Base-by-base conservation (phyloP, 2,329 filamentous ascomycete genomes). In the Penicillium olsonii region DNA sequence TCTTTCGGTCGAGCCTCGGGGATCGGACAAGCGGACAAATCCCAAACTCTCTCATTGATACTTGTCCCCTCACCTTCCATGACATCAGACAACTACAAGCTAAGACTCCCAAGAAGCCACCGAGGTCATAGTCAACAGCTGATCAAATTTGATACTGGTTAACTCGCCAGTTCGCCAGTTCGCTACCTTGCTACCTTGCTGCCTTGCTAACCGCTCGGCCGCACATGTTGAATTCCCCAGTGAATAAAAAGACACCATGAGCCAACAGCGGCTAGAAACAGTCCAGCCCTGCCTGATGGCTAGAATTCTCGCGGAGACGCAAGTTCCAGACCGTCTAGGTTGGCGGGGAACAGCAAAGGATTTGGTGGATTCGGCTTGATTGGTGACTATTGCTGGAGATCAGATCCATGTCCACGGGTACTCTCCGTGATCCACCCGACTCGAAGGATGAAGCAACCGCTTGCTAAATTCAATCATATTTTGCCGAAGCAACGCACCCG, bases 241-340 rank as follows among this genome's bases (percentile, higher is more conserved):
- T 26, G 15, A 20, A 35, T 35, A 19, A 20, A 35, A 22, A 19
- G 9, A 39, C 15, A 7, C 2, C 12, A 14, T n/a, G 12, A 17
- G 7, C 34, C 46, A 49, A 45, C 35, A 38, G 27, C 45, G 40
- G 20, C 11, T 45, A 37, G 26, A 15, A 20, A 18, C 26, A 33
- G 5, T 17, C 15, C 3, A 37, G 1, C 24, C 45, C 26, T 24
- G 9, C 7, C 17, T 33, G 14, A 24, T 8, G 22, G 24, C 38
- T 19, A 35, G 19, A 35, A 34, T 19, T 17, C 14, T 4, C 22
- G 7, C 15, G 24, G 15, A 2, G 19, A 31, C 12, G 9, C 9
- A 9, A 31, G 18, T 29, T 8, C 14, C 37, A 17, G 35, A 34
- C 10, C 19, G 34, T 15, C 19, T 27, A 39, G 41, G 29, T 20